phyloP scores from a whole-genome alignment of 768 basidiomycete genomes.

The Rhodosporidiobolus sp. region DNA sequence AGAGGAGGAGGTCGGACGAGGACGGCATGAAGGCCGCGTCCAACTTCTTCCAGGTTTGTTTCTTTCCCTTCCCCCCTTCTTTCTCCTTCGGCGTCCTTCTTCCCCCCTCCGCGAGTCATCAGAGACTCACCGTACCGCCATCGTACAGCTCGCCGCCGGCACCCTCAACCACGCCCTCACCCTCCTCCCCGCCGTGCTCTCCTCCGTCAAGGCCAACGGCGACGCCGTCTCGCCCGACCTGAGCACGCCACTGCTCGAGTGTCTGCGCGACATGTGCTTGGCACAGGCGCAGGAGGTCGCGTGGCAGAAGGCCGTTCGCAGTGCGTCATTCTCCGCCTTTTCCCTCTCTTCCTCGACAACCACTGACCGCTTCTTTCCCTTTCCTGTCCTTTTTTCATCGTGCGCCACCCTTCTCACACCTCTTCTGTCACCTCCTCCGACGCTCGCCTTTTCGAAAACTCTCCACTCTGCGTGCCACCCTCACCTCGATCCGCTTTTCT shows the following conservation, averaged over 20 bases:
- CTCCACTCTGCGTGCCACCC: too few species aligned
- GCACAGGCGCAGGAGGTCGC: constrained; percentile 96
- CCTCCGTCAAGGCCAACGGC: constrained; percentile 50
- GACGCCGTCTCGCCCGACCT: constrained; percentile 68
- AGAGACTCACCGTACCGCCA: background rate
- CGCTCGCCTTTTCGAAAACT: background rate
- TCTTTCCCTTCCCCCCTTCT: background rate
- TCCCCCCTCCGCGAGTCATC: background rate
- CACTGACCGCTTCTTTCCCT: too few species aligned
- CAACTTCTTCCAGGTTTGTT: constrained; percentile 64
- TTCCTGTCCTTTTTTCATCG: too few species aligned
- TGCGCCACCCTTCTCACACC: too few species aligned
- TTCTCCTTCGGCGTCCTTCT: background rate
- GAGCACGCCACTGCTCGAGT: constrained; percentile 59
- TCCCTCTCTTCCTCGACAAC: background rate
- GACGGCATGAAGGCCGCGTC: constrained; percentile 84
- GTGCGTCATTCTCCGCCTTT: constrained; percentile 56
- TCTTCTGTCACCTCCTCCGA: background rate
- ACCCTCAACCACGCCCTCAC: constrained; percentile 62
- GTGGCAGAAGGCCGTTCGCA: constrained; percentile 86
- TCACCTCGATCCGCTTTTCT: too few species aligned
- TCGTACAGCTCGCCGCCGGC: constrained; percentile 65
- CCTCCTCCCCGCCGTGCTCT: constrained; percentile 56
- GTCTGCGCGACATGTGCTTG: constrained; percentile 72
- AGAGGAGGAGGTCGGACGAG: constrained; percentile 63